A percentile compares a stretch with the other conserved stretches of the same genome.
These are phyloP conservation scores for Thermothelomyces thermophilus DNA, from an alignment of 2,329 filamentous ascomycete genomes.

Conservation along the genomic window DNA sequence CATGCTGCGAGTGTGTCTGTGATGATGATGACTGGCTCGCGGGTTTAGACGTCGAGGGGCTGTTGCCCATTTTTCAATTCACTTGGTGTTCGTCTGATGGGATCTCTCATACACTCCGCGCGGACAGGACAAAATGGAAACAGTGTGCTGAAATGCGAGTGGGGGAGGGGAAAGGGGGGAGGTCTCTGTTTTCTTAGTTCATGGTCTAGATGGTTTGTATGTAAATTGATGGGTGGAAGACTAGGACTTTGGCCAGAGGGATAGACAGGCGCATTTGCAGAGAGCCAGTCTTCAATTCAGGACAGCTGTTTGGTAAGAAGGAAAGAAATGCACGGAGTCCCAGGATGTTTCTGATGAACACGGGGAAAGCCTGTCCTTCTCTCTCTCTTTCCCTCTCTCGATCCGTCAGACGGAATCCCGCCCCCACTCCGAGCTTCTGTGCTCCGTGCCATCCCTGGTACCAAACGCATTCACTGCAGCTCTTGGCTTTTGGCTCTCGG, in stretches of 20 bases:
- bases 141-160: too few relatives aligned
- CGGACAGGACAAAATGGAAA: background rate
- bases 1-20: slow-evolving; percentile 20
- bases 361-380: background rate
- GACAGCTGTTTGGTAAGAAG: background rate
- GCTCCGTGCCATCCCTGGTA: slow-evolving; percentile 19
- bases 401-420: background rate
- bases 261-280: slow-evolving; percentile 8
- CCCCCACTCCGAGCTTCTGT: slow-evolving; percentile 2
- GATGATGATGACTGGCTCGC: slow-evolving; percentile 22
- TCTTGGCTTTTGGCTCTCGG: background rate
- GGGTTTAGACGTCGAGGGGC: slow-evolving; percentile 30
- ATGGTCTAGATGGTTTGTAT: slow-evolving; percentile 2
- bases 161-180: too few relatives aligned
- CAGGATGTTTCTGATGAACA: slow-evolving; percentile 6
- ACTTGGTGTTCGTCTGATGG: slow-evolving; percentile 7
- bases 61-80: slow-evolving; percentile 31
- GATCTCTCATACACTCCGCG: slow-evolving; percentile 3
- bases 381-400: too few relatives aligned
- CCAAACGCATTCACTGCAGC: background rate
- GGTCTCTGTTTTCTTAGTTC: slow-evolving; percentile 4
- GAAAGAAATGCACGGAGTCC: background rate
- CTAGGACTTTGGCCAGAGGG: background rate
- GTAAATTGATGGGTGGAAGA: background rate
- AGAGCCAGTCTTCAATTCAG: slow-evolving; percentile 1